Evolutionary conservation across 148 eudicot genomes (phyloP), one percentile per base, ranked within the genome.

Genomic region (Amaranthus palmeri): DNA sequence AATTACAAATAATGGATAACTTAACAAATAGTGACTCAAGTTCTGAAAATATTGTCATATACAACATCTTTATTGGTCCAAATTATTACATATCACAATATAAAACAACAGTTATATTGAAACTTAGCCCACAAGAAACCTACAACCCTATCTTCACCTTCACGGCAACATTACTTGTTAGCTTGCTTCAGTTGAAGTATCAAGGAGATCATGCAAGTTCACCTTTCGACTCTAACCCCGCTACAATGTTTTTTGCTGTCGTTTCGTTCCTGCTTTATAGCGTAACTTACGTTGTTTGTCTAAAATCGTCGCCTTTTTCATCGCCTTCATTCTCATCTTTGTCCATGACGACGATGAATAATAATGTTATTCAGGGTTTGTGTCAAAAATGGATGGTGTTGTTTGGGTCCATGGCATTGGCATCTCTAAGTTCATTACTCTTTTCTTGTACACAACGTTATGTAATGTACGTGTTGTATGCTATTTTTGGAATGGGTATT

Each of bases 121-220:
- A 25, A 25, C 36, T 25, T 25, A 25, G 36, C 36, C 36, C 36
- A 25, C 36, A 25, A 25, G 36, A 25, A 25, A 25, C 36, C 44
- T 36, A 4, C 42, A 54, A 67, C 55, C 13, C 45, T 11, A 40
- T 67, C 9, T 40, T 67, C 46, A 36, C 70, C 17, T 67, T 67
- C 58, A 51, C 52, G 58, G 8, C 58, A 1, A 51, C 70, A 4
- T 50, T 67, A 40, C 25, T 67, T 8, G 11, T 36, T 11, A 67
- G 14, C n/a, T 52, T 67, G 14, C 70, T 67, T 52, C 70, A 67
- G 15, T 10, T 67, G 45, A 67, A 67, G 70, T 67, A 51, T 67
- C 70, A 67, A 52, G 70, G 58, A 10, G 55, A 52, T 52, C 47
- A 67, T 2, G 36, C 54, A 0, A 51, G 7, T 8, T 67, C 70